These are phyloP conservation scores for Skeletonema tropicum DNA, from an alignment of 108 stramenopile species.

Conservation along the genomic window DNA sequence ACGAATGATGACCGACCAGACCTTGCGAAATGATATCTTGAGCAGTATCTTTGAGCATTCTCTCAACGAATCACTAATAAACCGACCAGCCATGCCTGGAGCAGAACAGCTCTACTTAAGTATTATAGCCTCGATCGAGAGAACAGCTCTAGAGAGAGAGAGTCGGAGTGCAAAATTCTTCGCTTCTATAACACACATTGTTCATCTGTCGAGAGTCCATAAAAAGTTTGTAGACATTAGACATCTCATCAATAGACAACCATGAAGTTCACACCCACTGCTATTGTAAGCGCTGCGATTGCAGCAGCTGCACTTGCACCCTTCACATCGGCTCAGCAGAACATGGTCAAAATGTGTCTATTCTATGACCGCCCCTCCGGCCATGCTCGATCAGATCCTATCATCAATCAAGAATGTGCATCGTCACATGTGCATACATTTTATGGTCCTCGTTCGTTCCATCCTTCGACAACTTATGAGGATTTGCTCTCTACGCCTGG, in stretches of 20 bases:
- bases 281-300: not conserved
- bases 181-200: too few relatives aligned
- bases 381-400: slow-evolving; percentile 20
- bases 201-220: too few relatives aligned
- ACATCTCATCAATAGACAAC: not conserved
- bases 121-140: too few relatives aligned
- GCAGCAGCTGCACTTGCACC: not conserved
- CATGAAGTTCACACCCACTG: not conserved
- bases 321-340: not conserved
- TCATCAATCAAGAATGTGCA: slow-evolving; percentile 12
- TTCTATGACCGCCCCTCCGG: slow-evolving; percentile 18
- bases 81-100: too few relatives aligned
- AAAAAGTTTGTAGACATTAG: too few relatives aligned
- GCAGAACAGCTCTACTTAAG: too few relatives aligned
- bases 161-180: too few relatives aligned
- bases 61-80: too few relatives aligned
- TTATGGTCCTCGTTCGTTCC: slow-evolving; percentile 16
- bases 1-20: too few relatives aligned
- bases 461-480: slow-evolving; percentile 15
- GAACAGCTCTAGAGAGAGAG: too few relatives aligned
- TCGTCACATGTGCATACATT: slow-evolving; percentile 23
- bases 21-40: too few relatives aligned
- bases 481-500: slow-evolving; percentile 5
- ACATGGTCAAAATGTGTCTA: slow-evolving; percentile 14
- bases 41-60: too few relatives aligned